Percentiles rank a stretch among this genome's conserved stretches.
Evolutionary conservation across 2,329 filamentous ascomycete genomes (phyloP).

Genomic region (Trichoderma sp.): DNA sequence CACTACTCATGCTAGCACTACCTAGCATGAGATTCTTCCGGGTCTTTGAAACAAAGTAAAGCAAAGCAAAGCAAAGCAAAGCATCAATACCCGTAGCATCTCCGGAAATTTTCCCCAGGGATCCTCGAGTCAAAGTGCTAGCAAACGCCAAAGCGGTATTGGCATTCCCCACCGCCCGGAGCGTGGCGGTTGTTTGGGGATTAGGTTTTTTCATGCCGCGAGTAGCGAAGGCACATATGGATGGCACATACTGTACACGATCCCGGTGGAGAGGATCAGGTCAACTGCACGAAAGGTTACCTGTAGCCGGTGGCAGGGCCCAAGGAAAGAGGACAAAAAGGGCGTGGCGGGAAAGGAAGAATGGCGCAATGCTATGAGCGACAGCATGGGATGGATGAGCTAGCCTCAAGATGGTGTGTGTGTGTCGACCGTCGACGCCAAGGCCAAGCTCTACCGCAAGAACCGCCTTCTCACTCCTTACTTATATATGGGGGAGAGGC

Average conservation of each 20-base stretch:
- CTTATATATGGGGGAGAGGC: neutral
- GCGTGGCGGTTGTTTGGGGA: constrained; percentile 13
- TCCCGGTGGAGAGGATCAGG: constrained; percentile 5
- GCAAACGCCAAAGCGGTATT: constrained; percentile 12
- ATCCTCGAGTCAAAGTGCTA: constrained; percentile 16
- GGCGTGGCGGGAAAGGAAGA: neutral
- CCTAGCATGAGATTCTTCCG: neutral
- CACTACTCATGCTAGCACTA: neutral
- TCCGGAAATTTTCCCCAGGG: constrained; percentile 26
- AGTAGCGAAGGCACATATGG: constrained; percentile 14
- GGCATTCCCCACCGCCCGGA: constrained; percentile 6
- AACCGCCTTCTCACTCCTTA: neutral
- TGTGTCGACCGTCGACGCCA: constrained; percentile 1
- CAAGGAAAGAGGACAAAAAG: neutral
- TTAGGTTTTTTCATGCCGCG: constrained; percentile 25
- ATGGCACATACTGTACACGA: constrained; percentile 1
- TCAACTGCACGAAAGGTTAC: constrained; percentile 16
- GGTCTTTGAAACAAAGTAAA: neutral
- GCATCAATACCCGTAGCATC: neutral
- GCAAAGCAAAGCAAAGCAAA: neutral
- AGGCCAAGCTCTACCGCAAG: constrained; percentile 10
- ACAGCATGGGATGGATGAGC: neutral
- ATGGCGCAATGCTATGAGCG: constrained; percentile 22
- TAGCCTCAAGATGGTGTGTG: neutral
- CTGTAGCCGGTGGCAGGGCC: neutral